Conservation (phyloP, 2,329 filamentous ascomycete species). For the Xylariaceae sp. region DNA sequence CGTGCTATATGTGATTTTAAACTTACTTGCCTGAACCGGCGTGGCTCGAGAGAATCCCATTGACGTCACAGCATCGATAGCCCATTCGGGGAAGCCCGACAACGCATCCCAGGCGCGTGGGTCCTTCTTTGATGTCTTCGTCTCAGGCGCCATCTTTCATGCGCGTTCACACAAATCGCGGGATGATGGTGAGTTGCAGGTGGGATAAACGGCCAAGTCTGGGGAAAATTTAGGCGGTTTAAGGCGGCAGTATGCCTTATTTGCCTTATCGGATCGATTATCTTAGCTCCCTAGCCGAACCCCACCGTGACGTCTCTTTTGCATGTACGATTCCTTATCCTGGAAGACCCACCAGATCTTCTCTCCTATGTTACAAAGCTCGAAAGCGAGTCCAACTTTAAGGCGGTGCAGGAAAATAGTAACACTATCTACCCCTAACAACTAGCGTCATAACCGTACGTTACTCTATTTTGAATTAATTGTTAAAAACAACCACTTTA, state of each 20-base stretch:
- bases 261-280: slow-evolving; percentile 12
- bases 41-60: slow-evolving; percentile 91
- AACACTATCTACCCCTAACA: too few species aligned
- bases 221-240: slow-evolving; percentile 29
- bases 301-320: too few species aligned
- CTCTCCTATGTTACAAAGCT: too few species aligned
- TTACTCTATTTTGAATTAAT: too few species aligned
- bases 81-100: slow-evolving; percentile 78
- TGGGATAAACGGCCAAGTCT: background rate
- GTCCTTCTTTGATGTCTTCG: slow-evolving; percentile 50
- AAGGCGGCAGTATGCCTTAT: slow-evolving; percentile 18
- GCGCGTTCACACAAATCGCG: background rate
- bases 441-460: too few species aligned
- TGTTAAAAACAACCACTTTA: too few species aligned
- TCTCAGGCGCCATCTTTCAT: slow-evolving; percentile 42
- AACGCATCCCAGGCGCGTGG: slow-evolving; percentile 69
- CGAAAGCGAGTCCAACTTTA: too few species aligned
- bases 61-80: slow-evolving; percentile 79
- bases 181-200: background rate
- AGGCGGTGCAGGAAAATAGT: too few species aligned
- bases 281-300: background rate
- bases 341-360: too few species aligned
- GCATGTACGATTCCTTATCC: too few species aligned
- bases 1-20: background rate
- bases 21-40: slow-evolving; percentile 82